Base-by-base conservation (phyloP, 352 stramenopile species). In the Nothophytophthora sp. region DNA sequence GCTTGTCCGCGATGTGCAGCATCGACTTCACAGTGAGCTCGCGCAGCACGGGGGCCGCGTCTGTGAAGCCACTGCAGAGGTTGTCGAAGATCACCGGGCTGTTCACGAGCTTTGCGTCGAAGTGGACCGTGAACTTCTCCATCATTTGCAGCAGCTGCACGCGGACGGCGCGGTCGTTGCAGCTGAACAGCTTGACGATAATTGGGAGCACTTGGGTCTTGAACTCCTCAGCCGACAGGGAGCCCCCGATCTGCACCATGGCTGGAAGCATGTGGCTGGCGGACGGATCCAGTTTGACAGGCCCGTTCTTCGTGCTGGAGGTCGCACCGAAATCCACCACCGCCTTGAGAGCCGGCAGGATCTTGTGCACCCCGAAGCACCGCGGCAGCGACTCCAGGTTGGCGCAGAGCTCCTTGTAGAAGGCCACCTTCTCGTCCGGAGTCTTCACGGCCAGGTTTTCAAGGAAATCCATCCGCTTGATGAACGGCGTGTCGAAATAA, bases 401-500 rank as follows among this genome's bases (percentile, higher is more conserved):
- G n/a, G 76, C 70, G 25, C 77, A 70, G 16, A 99, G 70, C 39
- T 96, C 92, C 73, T 98, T 96, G 75, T 98, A 97, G 57, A 98
- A 98, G 25, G 78, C 76, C 29, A 96, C 87, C 52, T 98, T 98
- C 58, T 98, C 89, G 40, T 98, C 92, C 0, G 92, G 77, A 0
- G 88, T 92, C 67, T 98, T 98, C 30, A 98, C 73, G 5, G 86
- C 74, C 23, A 98, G 72, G 63, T 98, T 96, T 60, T 98, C 88
- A 18, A 99, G 52, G 64, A 97, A 96, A 39, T 89, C 71, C 80
- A 98, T 93, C n/a, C 91, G 76, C 51, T 91, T 93, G 57, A 97
- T 91, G 54, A 98, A 97, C 12, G 88, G 70, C 45, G 91, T 96
- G 48, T 97, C 83, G 65, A 98, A 98, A 22, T 95, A 88, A 27